Base-by-base conservation (phyloP, 116 monocot genomes). In the Zostera marina region DNA sequence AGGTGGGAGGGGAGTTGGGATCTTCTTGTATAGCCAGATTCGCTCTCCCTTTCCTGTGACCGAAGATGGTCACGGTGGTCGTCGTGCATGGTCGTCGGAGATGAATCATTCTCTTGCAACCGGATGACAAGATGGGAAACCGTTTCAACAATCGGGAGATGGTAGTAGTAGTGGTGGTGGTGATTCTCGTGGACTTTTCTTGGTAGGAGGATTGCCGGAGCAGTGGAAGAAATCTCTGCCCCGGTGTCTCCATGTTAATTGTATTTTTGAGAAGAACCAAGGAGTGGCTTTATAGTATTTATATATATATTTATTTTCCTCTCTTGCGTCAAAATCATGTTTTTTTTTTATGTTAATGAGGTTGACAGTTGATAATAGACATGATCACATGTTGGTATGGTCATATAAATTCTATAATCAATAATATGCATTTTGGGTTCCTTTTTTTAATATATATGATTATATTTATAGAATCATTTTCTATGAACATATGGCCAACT, bases 21-120 rank as follows among this genome's bases (percentile, higher is more conserved):
- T 83, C 87, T n/a, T 87, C 81, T 19, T 92, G 92, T 45, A 92
- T 84, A n/a, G 87, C 74, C 2, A 92, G 44, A 70, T 56, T 76
- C 11, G 77, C 57, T 5, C 57, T 9, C 4, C 92, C 83, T 24
- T 55, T 47, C 17, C 84, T 64, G 59, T 71, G 58, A 1, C 93
- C 84, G 66, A 87, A 87, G 13, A 92, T 41, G 11, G 88, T 93
- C 17, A 84, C 70, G 24, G 24, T 54, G 3, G 24, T 25, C 0
- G 22, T 17, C 0, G 22, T 17, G 16, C 16, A 22, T 11, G 54
- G 22, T 1, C 54, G 19, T 26, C 54, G 24, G 19, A 54, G 54
- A 9, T 26, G 54, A 0, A 11, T 0, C 54, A 54, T 54, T 25
- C 20, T 54, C 22, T 54, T 54, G 54, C 24, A 54, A 4, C 54